These are phyloP conservation scores for Microbotryum silenes-acaulis DNA, from an alignment of 1,284 basidiomycete species.

Conservation along the genomic window DNA sequence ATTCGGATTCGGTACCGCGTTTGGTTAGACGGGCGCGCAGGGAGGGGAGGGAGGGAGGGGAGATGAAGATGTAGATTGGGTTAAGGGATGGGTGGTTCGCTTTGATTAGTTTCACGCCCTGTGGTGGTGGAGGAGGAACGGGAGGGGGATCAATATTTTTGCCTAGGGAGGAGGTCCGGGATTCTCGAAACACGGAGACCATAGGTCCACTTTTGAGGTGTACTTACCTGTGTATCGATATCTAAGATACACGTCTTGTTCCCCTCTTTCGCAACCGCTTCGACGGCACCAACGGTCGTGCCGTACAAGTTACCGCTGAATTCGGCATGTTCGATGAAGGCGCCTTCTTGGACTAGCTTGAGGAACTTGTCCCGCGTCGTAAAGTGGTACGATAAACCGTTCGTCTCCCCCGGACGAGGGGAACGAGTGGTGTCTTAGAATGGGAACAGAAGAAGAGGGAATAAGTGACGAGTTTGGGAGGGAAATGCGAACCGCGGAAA, in stretches of 20 bases:
- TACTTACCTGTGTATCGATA: constrained; percentile 83
- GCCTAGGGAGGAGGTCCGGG: no score
- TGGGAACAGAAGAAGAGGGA: background rate
- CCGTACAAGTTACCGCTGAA: constrained; percentile 93
- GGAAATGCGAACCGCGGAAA: background rate
- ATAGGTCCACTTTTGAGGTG: no score
- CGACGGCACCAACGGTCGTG: constrained; percentile 66
- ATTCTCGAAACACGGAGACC: no score
- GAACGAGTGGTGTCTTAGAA: constrained; percentile 76
- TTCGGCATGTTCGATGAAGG: constrained; percentile 57
- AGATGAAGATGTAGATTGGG: constrained; percentile 87
- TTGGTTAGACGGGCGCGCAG: constrained; percentile 63
- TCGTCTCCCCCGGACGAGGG: constrained; percentile 71
- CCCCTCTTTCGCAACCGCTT: constrained; percentile 48
- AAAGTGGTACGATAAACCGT: constrained; percentile 61
- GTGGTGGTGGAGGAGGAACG: constrained; percentile 4
- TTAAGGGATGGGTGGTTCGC: constrained; percentile 57
- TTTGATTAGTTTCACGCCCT: constrained; percentile 89
- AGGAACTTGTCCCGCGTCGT: constrained; percentile 49
- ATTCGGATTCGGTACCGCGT: constrained; percentile 78
- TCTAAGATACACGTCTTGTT: constrained; percentile 75
- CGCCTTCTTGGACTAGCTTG: constrained; percentile 44
- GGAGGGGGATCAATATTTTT: no score
- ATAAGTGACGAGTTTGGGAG: background rate
- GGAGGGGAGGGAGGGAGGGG: constrained; percentile 66